Evolutionary conservation across 805 yeast species (phyloP).

Genomic region (Kodamaea laetipori): DNA sequence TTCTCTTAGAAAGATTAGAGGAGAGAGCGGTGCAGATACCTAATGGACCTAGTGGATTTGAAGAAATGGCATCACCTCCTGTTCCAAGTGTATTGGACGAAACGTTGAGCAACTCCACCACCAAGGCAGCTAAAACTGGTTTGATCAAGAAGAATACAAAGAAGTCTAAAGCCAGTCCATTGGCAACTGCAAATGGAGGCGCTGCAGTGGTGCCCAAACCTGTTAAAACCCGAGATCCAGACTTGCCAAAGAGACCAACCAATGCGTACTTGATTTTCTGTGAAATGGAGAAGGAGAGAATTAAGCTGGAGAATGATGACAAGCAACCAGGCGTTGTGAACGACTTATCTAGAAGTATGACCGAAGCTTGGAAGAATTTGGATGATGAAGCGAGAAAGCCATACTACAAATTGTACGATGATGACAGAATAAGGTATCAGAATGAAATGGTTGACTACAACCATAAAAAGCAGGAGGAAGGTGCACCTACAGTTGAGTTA

Average conservation of each 20-base stretch:
- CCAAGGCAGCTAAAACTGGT: constrained; percentile 23
- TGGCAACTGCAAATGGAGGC: constrained; percentile 19
- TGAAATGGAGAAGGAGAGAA: constrained; percentile 77
- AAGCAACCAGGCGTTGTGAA: constrained; percentile 48
- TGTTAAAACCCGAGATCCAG: constrained; percentile 68
- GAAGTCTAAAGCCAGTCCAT: constrained; percentile 19
- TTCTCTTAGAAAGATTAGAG: constrained; percentile 80
- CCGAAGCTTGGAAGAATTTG: constrained; percentile 83
- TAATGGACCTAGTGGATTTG: constrained; percentile 25
- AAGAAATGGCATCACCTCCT: constrained; percentile 46
- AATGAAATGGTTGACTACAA: constrained; percentile 65
- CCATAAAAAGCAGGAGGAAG: constrained; percentile 25
- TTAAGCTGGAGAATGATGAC: constrained; percentile 59
- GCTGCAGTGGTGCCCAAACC: constrained; percentile 28
- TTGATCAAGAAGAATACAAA: constrained; percentile 22
- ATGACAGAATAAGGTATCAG: constrained; percentile 74
- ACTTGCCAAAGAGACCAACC: constrained; percentile 84
- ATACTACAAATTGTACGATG: constrained; percentile 72
- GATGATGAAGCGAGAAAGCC: constrained; percentile 70
- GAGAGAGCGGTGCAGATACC: constrained; percentile 43
- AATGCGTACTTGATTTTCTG: constrained; percentile 88
- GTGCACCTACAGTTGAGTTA: not conserved
- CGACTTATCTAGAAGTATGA: constrained; percentile 75
- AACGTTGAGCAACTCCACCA: constrained; percentile 25
- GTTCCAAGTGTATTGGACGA: constrained; percentile 39